phyloP scores from a whole-genome alignment of 2,329 filamentous ascomycete species.

The Fusarium paranaense region DNA sequence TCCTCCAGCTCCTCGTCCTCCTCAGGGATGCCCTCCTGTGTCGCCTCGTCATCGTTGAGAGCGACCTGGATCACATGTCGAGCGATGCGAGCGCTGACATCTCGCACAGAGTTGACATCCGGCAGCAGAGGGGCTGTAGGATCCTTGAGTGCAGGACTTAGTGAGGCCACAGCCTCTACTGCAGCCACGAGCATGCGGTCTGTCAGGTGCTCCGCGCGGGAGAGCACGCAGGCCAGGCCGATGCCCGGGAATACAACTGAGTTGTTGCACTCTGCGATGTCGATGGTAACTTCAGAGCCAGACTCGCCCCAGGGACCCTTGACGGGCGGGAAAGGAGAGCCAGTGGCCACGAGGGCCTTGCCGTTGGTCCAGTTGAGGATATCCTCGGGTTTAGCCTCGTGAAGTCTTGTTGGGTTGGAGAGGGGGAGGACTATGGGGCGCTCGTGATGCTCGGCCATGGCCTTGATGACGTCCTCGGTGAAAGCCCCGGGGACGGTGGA shows the following conservation, averaged over 20 bases:
- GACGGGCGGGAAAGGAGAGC: constrained; percentile 84
- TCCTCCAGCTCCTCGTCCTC: constrained; percentile 68
- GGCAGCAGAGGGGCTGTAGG: constrained; percentile 76
- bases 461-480: constrained; percentile 77
- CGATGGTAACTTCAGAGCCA: constrained; percentile 58
- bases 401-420: constrained; percentile 85
- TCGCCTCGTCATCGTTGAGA: constrained; percentile 75
- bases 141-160: constrained; percentile 76
- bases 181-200: constrained; percentile 87
- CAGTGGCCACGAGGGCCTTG: constrained; percentile 82
- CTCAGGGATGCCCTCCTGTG: constrained; percentile 72
- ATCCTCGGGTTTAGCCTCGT: constrained; percentile 84
- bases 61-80: constrained; percentile 79
- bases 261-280: constrained; percentile 87
- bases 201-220: constrained; percentile 73
- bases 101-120: constrained; percentile 78
- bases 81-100: constrained; percentile 83
- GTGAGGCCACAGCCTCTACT: constrained; percentile 75
- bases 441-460: constrained; percentile 79
- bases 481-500: constrained; percentile 83
- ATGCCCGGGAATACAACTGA: constrained; percentile 88
- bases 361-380: constrained; percentile 83
- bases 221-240: constrained; percentile 81
- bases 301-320: constrained; percentile 65
- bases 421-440: constrained; percentile 84